phyloP scores from a whole-genome alignment of 495 filamentous ascomycete species.

The Lasiosphaeriaceae sp. region DNA sequence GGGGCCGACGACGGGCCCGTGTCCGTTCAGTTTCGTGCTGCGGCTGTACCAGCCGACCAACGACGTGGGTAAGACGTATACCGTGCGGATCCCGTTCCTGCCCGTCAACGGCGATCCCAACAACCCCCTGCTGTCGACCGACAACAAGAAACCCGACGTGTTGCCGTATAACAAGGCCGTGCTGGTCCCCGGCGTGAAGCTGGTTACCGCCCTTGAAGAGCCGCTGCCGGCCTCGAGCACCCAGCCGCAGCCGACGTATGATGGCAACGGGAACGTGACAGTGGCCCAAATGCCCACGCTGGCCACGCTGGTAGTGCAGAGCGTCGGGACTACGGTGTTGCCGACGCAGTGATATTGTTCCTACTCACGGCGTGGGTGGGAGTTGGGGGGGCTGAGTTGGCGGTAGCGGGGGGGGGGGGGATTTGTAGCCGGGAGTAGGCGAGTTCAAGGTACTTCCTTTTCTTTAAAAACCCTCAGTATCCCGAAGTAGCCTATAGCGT shows the following conservation, averaged over 20 bases:
- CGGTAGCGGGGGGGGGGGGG: background rate
- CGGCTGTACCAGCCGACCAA: constrained; percentile 1
- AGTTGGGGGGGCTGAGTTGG: background rate
- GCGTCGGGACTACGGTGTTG: background rate
- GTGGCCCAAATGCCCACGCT: background rate
- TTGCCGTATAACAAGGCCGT: background rate
- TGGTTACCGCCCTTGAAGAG: background rate
- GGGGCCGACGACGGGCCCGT: background rate
- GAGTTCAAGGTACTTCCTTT: background rate
- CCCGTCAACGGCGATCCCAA: background rate
- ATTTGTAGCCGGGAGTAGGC: background rate
- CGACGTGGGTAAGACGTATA: background rate
- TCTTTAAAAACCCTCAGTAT: background rate
- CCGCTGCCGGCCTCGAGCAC: background rate
- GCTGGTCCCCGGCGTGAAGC: background rate
- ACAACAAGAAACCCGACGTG: background rate
- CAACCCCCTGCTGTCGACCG: background rate
- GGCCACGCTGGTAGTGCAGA: background rate
- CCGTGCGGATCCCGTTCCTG: background rate
- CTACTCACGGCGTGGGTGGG: background rate
- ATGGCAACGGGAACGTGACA: background rate
- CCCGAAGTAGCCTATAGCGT: background rate
- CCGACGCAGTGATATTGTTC: background rate
- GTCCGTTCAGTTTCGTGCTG: background rate
- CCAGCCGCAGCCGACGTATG: background rate